phyloP scores from a whole-genome alignment of 306 rosid species.

The Comarum palustre region DNA sequence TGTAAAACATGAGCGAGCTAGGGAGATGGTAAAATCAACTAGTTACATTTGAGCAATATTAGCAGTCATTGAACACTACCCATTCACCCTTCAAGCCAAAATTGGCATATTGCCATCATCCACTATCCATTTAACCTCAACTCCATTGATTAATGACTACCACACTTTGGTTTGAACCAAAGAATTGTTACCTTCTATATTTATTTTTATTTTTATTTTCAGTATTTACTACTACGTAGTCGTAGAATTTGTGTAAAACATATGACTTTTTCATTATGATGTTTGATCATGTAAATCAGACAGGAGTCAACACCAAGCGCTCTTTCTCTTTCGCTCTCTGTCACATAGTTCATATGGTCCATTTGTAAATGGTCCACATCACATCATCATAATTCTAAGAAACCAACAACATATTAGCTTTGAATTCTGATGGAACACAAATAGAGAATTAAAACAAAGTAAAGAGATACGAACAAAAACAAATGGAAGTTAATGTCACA shows the following conservation, averaged over 20 bases:
- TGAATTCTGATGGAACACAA: conserved; percentile 6
- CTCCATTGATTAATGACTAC: neutral
- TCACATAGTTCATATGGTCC: conserved; percentile 16
- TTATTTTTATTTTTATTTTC: neutral
- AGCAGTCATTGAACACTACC: too few species aligned
- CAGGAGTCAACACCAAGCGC: neutral
- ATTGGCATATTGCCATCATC: neutral
- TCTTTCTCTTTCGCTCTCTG: conserved; percentile 3
- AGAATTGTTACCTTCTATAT: too few species aligned
- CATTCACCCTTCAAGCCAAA: too few species aligned
- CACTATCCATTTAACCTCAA: conserved; percentile 1
- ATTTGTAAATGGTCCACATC: conserved; percentile 33
- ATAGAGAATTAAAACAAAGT: neutral
- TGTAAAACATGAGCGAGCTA: too few species aligned
- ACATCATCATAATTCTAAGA: conserved; percentile 14
- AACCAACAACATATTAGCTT: neutral
- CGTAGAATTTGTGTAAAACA: neutral
- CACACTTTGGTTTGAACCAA: neutral
- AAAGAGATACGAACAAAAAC: too few species aligned
- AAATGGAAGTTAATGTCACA: too few species aligned
- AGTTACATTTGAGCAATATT: too few species aligned
- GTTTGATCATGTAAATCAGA: neutral
- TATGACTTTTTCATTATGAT: neutral
- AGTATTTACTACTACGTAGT: neutral
- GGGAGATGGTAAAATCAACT: too few species aligned